Evolutionary conservation across 2,329 filamentous ascomycete species (phyloP).

Genomic region (Nothophaeocryptopus gaeumannii): DNA sequence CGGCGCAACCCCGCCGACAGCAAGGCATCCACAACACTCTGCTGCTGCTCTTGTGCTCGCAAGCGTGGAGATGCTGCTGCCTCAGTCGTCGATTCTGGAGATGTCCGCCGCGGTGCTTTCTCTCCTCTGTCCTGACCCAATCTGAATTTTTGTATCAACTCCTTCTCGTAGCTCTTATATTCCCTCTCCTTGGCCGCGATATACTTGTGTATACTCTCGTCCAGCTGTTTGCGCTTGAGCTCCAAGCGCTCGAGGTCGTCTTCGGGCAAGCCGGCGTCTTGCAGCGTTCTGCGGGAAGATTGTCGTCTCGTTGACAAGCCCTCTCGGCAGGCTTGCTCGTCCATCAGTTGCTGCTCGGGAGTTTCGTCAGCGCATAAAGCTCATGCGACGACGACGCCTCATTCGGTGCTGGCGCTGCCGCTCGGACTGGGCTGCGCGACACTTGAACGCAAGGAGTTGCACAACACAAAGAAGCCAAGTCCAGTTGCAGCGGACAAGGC

Average conservation of each 20-base stretch:
- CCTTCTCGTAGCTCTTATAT: slow-evolving; percentile 37
- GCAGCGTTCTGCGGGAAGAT: slow-evolving; percentile 21
- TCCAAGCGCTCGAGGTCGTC: slow-evolving; percentile 35
- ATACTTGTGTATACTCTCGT: slow-evolving; percentile 40
- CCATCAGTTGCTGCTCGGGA: slow-evolving; percentile 17
- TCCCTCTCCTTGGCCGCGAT: slow-evolving; percentile 39
- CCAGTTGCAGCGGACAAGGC: too few species aligned
- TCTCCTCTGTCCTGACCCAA: slow-evolving; percentile 9
- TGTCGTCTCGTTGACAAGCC: slow-evolving; percentile 18
- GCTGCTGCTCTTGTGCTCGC: slow-evolving; percentile 8
- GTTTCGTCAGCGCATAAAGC: neutral
- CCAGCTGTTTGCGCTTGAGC: slow-evolving; percentile 36
- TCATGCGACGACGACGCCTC: too few species aligned
- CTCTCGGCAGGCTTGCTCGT: slow-evolving; percentile 19
- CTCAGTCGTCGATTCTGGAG: slow-evolving; percentile 15
- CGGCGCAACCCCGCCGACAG: slow-evolving; percentile 22
- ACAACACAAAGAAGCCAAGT: too few species aligned
- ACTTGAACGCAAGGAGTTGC: too few species aligned
- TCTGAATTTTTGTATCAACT: slow-evolving; percentile 27
- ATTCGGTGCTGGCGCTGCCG: too few species aligned
- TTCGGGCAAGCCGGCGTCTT: slow-evolving; percentile 27
- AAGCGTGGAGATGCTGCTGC: slow-evolving; percentile 9
- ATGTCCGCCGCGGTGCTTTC: slow-evolving; percentile 11
- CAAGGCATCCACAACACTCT: slow-evolving; percentile 24
- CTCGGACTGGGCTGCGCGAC: too few species aligned